These are phyloP conservation scores for Catunica adiposa DNA, from an alignment of 2,329 filamentous ascomycete genomes.

Conservation along the genomic window DNA sequence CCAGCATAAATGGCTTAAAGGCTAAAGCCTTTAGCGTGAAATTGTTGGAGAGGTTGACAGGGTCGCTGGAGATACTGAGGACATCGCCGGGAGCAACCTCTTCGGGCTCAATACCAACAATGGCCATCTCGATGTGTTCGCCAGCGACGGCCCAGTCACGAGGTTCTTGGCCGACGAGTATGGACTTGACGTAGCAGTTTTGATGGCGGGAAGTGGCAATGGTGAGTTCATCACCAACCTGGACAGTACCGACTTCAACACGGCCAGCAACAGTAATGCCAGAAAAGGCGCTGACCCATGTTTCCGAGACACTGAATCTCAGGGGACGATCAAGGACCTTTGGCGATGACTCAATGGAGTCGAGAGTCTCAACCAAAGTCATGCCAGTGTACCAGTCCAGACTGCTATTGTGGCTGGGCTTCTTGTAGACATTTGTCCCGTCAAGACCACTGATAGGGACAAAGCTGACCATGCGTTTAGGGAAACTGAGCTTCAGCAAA, in stretches of 20 bases:
- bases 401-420: conserved; percentile 18
- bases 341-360: conserved; percentile 54
- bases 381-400: conserved; percentile 66
- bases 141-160: conserved; percentile 86
- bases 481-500: conserved; percentile 65
- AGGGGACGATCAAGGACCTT: conserved; percentile 63
- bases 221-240: conserved; percentile 65
- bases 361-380: conserved; percentile 70
- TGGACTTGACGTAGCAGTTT: conserved; percentile 61
- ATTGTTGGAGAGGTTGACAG: conserved; percentile 52
- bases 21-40: conserved; percentile 76
- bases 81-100: conserved; percentile 76
- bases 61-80: conserved; percentile 51
- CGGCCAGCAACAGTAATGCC: conserved; percentile 75
- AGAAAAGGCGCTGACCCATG: conserved; percentile 65
- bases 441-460: conserved; percentile 79
- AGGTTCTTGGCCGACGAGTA: conserved; percentile 57
- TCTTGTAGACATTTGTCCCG: conserved; percentile 63
- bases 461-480: conserved; percentile 64
- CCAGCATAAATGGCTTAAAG: conserved; percentile 78
- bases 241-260: conserved; percentile 67
- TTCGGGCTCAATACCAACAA: conserved; percentile 68
- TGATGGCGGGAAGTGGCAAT: conserved; percentile 66
- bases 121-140: conserved; percentile 70
- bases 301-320: conserved; percentile 72